These are phyloP conservation scores for Coniferiporia sulphurascens DNA, from an alignment of 1,284 basidiomycete species.

Conservation along the genomic window DNA sequence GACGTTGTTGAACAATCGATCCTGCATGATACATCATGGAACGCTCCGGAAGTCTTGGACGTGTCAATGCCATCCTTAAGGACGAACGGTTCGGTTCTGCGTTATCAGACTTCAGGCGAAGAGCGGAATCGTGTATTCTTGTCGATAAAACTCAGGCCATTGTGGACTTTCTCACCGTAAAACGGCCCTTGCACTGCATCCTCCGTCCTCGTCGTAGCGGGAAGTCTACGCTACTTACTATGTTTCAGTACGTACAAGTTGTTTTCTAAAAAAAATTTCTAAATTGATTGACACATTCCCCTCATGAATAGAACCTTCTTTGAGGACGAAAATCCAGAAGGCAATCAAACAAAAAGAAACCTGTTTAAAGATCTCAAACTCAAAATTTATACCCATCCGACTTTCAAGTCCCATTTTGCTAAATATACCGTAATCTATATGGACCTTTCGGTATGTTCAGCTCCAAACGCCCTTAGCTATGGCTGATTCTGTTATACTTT, in stretches of 20 bases:
- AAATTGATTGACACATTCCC: neutral
- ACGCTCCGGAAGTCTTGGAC: no score
- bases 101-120: neutral
- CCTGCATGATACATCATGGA: no score
- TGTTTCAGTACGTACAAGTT: neutral
- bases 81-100: neutral
- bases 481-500: neutral
- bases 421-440: neutral
- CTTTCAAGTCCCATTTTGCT: neutral
- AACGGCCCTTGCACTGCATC: neutral
- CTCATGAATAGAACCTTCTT: neutral
- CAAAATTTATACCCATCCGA: neutral
- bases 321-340: neutral
- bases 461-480: neutral
- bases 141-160: neutral
- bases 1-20: no score
- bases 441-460: neutral
- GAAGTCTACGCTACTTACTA: neutral
- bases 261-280: no score
- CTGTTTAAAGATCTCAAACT: neutral
- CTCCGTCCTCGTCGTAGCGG: neutral
- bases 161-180: neutral
- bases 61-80: no score
- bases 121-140: neutral
- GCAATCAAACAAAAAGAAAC: neutral